Conservation (phyloP, 139 green algal genomes). For the Tetradesmus obliquus region DNA sequence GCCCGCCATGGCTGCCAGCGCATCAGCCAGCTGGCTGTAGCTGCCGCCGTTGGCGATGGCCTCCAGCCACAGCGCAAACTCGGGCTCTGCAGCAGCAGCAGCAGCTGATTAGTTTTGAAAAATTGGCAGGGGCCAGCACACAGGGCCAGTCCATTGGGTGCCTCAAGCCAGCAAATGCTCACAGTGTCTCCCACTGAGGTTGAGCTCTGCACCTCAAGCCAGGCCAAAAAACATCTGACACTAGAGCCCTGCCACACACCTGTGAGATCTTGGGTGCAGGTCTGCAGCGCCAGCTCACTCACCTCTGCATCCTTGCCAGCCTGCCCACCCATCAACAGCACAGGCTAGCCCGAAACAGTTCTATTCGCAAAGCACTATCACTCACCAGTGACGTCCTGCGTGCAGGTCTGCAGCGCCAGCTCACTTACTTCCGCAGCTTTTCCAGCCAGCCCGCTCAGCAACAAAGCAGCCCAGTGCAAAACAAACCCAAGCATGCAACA, state of each 20-base stretch:
- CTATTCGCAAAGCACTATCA: too few species aligned
- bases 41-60: conserved; percentile 50
- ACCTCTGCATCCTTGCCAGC: too few species aligned
- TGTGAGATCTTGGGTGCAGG: too few species aligned
- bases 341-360: too few species aligned
- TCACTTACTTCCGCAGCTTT: too few species aligned
- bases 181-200: neutral
- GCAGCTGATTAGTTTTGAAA: neutral
- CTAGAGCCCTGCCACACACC: too few species aligned
- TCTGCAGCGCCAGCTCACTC: too few species aligned
- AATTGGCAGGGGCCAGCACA: neutral
- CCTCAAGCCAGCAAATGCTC: neutral
- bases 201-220: neutral
- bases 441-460: neutral
- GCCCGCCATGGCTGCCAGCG: conserved; percentile 55
- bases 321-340: too few species aligned
- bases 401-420: too few species aligned
- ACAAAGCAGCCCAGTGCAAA: neutral
- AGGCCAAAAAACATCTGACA: neutral
- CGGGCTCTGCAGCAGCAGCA: conserved; percentile 58
- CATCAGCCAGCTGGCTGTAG: conserved; percentile 47
- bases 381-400: too few species aligned
- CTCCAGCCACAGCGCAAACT: conserved; percentile 79
- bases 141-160: too few species aligned
- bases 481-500: neutral